These are phyloP conservation scores for Penicillium fuscoglaucum DNA, from an alignment of 2,329 filamentous ascomycete species.

Conservation along the genomic window DNA sequence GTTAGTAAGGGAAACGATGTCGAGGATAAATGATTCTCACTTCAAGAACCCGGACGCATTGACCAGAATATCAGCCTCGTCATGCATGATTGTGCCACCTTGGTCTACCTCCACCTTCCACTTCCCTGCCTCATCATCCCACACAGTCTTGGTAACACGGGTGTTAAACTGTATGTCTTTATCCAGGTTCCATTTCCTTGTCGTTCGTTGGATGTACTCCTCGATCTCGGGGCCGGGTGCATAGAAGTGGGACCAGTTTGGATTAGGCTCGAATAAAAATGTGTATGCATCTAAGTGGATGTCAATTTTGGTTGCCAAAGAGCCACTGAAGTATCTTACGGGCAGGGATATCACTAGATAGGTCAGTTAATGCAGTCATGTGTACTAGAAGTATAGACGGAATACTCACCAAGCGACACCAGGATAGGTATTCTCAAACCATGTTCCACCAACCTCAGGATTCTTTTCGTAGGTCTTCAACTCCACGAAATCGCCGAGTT, in stretches of 20 bases:
- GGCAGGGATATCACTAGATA: constrained; percentile 29
- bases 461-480: constrained; percentile 19
- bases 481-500: constrained; percentile 10
- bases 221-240: constrained; percentile 44
- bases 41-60: constrained; percentile 29
- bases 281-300: constrained; percentile 30
- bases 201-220: constrained; percentile 43
- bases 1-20: constrained; percentile 1
- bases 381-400: not conserved
- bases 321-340: constrained; percentile 22
- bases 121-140: constrained; percentile 39
- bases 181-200: constrained; percentile 43
- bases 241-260: constrained; percentile 46
- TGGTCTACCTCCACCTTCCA: constrained; percentile 39
- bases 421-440: constrained; percentile 22
- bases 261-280: constrained; percentile 47
- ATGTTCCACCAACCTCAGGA: constrained; percentile 16
- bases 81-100: constrained; percentile 27
- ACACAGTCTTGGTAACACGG: constrained; percentile 40
- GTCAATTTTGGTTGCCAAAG: not conserved
- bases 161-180: constrained; percentile 41
- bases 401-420: constrained; percentile 29
- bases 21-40: not conserved
- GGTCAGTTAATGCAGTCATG: not conserved
- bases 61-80: constrained; percentile 42